These are phyloP conservation scores for Zymoseptoria passerinii DNA, from an alignment of 2,329 filamentous ascomycete species.

Conservation along the genomic window DNA sequence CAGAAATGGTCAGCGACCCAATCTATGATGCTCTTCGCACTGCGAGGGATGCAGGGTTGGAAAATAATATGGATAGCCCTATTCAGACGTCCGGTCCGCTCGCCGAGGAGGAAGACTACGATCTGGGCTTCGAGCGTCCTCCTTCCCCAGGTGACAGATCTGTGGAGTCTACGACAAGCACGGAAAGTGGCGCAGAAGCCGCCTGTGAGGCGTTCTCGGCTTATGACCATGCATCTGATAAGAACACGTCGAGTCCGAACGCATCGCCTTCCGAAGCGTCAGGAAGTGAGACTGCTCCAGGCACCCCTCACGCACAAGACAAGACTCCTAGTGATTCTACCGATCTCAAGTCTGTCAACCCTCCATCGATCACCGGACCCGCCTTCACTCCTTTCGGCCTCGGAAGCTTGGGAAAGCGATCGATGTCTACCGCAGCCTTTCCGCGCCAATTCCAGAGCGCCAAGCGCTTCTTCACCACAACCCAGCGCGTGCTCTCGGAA, in stretches of 20 bases:
- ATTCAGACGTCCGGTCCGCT: background rate
- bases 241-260: background rate
- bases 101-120: conserved; percentile 11
- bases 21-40: conserved; percentile 3
- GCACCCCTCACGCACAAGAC: background rate
- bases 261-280: background rate
- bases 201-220: background rate
- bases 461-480: conserved; percentile 4
- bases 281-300: background rate
- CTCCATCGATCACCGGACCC: background rate
- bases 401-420: background rate
- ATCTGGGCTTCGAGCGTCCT: conserved; percentile 6
- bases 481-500: background rate
- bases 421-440: background rate
- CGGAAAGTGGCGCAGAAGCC: background rate
- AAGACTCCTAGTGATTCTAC: background rate
- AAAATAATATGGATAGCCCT: conserved; percentile 2
- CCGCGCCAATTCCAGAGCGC: background rate
- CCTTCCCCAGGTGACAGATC: background rate
- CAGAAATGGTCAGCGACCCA: background rate
- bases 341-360: background rate
- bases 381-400: background rate
- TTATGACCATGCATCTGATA: background rate
- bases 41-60: conserved; percentile 2
- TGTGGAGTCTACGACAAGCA: background rate